phyloP scores from a whole-genome alignment of 805 yeast genomes.

The Clavispora fructus region DNA sequence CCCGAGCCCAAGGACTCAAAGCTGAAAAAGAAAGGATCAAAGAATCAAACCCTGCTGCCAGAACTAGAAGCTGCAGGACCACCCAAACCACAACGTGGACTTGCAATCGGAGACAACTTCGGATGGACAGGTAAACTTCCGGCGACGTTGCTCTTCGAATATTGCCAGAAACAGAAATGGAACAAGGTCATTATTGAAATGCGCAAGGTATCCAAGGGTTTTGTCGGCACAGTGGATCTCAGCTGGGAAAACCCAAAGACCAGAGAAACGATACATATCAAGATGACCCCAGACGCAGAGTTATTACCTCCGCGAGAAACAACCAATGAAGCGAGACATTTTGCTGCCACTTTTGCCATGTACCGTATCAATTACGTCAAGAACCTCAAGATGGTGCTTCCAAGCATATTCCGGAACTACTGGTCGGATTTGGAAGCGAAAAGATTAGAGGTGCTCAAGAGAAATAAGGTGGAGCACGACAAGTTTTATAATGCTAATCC shows the following conservation, averaged over 20 bases:
- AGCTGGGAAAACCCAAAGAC: conserved; percentile 80
- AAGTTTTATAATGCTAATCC: conserved; percentile 67
- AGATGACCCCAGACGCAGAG: conserved; percentile 48
- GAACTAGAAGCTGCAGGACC: conserved; percentile 3
- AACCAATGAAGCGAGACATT: conserved; percentile 82
- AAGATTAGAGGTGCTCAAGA: conserved; percentile 45
- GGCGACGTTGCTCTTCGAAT: conserved; percentile 77
- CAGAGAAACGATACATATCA: conserved; percentile 54
- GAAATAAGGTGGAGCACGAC: conserved; percentile 44
- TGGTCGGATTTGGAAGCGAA: conserved; percentile 71
- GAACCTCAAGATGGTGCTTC: conserved; percentile 81
- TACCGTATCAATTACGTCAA: conserved; percentile 76
- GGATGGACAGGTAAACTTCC: conserved; percentile 97
- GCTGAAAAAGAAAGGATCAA: conserved; percentile 4
- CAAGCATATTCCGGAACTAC: conserved; percentile 69
- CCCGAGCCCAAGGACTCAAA: conserved; percentile 4
- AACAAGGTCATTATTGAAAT: conserved; percentile 75
- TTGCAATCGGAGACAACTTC: conserved; percentile 48
- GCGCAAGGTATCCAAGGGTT: conserved; percentile 45
- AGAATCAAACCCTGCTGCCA: conserved; percentile 1
- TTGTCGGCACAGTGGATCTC: conserved; percentile 59
- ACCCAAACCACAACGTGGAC: conserved; percentile 35
- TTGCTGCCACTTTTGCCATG: conserved; percentile 83
- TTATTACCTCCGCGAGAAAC: conserved; percentile 66
- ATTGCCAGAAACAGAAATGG: conserved; percentile 87